Evolutionary conservation across 2,329 filamentous ascomycete genomes (phyloP), one percentile per base, ranked within the genome.

Genomic region (Trichoderma koningiopsis): DNA sequence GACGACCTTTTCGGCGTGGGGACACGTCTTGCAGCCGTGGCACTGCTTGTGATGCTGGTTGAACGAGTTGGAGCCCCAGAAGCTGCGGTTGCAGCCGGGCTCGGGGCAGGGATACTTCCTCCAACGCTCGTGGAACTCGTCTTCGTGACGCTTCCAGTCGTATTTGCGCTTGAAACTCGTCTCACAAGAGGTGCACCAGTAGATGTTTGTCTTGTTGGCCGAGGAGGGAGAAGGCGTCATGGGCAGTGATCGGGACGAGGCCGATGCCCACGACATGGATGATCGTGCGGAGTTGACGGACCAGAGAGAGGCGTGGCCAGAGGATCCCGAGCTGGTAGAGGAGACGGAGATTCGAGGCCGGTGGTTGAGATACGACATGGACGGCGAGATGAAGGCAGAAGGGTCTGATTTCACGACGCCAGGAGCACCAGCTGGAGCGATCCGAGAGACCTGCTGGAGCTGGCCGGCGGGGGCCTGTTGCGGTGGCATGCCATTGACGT

Each of bases 121-220:
- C 81, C 87, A 87, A 67, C 89, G 87, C 81, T 91, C 88, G 78
- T 91, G 88, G 74, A 90, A 90, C 77, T 90, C 88, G 73, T 90
- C 88, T 76, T 91, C 88, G 77, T 91, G 89, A 37, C 87, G 85
- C 77, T 90, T 90, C 89, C 87, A 91, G 77, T 91, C 88, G 72
- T 89, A 89, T 76, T 90, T 90, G 72, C 88, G 85, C 80, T 89
- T 88, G 75, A 91, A 89, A 57, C 87, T 88, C 60, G 89, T 89
- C 76, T 90, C 88, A 77, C 84, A 87, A 22, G 84, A 85, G 5
- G 85, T 87, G 74, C 85, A 87, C 84, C 84, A 87, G 76, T 86
- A 87, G 33, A 85, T 83, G 71, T 86, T 85, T 58, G 80, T 80
- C 73, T 80, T 79, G 68, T 74, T 78, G 63, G 75, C 73, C 47